Percentiles rank a stretch among this genome's conserved stretches.
These are phyloP conservation scores for Aspergillus kassunensis DNA, from an alignment of 495 filamentous ascomycete genomes.

Conservation along the genomic window DNA sequence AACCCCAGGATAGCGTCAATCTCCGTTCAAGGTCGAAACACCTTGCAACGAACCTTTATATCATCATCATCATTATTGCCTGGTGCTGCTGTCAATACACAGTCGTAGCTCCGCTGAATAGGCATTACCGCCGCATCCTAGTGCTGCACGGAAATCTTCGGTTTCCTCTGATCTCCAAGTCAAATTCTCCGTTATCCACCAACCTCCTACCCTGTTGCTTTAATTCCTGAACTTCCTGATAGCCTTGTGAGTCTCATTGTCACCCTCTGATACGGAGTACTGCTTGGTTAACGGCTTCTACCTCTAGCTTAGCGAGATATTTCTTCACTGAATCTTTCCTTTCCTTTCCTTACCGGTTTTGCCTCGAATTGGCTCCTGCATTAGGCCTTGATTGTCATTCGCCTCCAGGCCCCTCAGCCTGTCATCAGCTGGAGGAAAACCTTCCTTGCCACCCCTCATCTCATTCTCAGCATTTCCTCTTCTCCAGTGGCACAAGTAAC, in stretches of 20 bases:
- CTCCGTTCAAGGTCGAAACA: conserved; percentile 8
- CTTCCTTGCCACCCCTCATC: conserved; percentile 9
- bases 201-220: neutral
- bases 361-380: conserved; percentile 16
- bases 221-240: neutral
- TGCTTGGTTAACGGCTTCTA: conserved; percentile 1
- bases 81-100: neutral
- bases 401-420: conserved; percentile 7
- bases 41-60: conserved; percentile 11
- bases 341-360: conserved; percentile 10
- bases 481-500: conserved; percentile 18
- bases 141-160: neutral
- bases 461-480: conserved; percentile 15
- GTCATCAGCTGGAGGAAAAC: conserved; percentile 10
- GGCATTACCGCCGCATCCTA: neutral
- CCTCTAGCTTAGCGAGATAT: conserved; percentile 17
- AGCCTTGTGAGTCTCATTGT: conserved; percentile 5
- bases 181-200: conserved; percentile 9
- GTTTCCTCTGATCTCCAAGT: neutral
- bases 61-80: conserved; percentile 6
- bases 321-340: conserved; percentile 12
- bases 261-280: conserved; percentile 13
- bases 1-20: conserved; percentile 3
- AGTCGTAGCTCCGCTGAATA: conserved; percentile 8
- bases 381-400: conserved; percentile 11